Conservation (phyloP, 345 rosid genomes). For the Hypericum androsaemum region DNA sequence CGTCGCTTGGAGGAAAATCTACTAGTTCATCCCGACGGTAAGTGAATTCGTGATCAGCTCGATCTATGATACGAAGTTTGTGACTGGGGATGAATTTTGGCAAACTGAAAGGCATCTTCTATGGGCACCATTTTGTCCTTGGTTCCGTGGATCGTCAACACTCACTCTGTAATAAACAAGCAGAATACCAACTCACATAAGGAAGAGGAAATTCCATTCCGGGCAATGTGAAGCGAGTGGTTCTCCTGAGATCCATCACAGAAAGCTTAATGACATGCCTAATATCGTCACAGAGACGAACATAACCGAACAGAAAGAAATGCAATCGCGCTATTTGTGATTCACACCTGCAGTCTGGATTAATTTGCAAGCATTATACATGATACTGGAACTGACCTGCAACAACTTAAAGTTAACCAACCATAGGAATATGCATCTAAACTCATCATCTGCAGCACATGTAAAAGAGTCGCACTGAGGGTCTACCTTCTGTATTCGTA, state of each 20-base stretch:
- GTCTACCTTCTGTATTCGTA: slow-evolving; percentile 44
- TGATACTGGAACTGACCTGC: slow-evolving; percentile 55
- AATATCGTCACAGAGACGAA: no score
- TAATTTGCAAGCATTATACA: slow-evolving; percentile 45
- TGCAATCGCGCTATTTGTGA: no score
- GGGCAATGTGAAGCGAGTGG: not conserved
- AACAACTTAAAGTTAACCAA: no score
- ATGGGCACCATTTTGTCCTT: slow-evolving; percentile 49
- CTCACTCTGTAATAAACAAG: slow-evolving; percentile 41
- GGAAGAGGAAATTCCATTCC: not conserved
- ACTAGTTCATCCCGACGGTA: slow-evolving; percentile 53
- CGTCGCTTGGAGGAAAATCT: no score
- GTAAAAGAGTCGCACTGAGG: no score
- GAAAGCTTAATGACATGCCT: no score
- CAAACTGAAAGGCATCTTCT: slow-evolving; percentile 61
- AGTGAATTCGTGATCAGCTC: slow-evolving; percentile 84
- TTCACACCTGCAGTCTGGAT: slow-evolving; percentile 51
- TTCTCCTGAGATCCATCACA: no score
- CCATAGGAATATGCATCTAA: no score
- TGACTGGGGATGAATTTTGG: slow-evolving; percentile 51
- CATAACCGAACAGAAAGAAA: no score
- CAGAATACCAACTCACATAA: not conserved
- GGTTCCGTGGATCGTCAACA: slow-evolving; percentile 73
- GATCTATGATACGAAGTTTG: slow-evolving; percentile 45
- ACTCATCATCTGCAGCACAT: no score